Conservation (phyloP, 164 flowering plant genomes). For the Kalanchoe fedtschenkoi region DNA sequence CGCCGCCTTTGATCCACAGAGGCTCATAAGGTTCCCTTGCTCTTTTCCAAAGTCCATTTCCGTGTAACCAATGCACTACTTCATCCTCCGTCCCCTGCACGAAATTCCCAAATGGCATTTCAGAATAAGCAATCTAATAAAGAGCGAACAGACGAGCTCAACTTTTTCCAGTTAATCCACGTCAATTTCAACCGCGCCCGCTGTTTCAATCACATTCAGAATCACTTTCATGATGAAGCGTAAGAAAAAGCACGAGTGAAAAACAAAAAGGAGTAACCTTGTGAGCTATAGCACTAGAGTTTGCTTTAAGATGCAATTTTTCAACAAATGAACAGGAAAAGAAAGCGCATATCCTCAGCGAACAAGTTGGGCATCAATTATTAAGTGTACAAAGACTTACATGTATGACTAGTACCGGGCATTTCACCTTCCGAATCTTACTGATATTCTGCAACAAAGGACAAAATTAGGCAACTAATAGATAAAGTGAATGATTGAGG, state of each 20-base stretch:
- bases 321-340: conserved; percentile 4
- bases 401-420: conserved; percentile 72
- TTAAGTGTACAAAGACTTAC: conserved; percentile 22
- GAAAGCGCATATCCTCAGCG: neutral
- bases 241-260: neutral
- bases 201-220: neutral
- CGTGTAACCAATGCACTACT: conserved; percentile 83
- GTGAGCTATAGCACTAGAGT: neutral
- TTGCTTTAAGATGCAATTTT: neutral
- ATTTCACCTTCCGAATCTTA: conserved; percentile 65
- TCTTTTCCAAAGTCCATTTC: conserved; percentile 73
- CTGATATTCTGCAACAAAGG: conserved; percentile 63
- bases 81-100: conserved; percentile 94
- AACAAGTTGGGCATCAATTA: neutral
- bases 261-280: neutral
- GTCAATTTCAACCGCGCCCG: neutral
- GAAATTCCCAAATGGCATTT: neutral
- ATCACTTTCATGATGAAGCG: neutral
- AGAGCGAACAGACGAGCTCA: neutral
- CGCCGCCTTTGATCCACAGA: conserved; percentile 92
- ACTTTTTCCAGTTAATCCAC: neutral
- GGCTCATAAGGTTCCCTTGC: conserved; percentile 86
- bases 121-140: neutral
- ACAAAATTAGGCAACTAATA: neutral
- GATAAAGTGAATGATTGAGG: neutral